Base-by-base conservation (phyloP, 2,329 filamentous ascomycete genomes). In the Fusarium dimerum region DNA sequence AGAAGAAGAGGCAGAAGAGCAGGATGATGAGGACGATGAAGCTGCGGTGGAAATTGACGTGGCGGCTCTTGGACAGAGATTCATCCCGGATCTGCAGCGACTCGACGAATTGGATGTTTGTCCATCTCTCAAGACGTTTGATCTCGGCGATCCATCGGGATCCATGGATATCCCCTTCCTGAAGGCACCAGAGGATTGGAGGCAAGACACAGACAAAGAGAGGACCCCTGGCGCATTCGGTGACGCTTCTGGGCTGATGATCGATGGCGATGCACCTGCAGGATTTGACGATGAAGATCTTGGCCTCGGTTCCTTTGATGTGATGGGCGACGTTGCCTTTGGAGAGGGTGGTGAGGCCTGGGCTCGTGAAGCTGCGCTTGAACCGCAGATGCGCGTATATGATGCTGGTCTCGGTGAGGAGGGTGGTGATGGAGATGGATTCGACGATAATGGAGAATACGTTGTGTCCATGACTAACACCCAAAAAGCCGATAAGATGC, bases 261-360 rank as follows among this genome's bases (percentile, higher is more conserved):
- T 96, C 15, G 92, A 96, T 64, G 92, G 92, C 38, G 91, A 95
- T 55, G 92, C 92, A 61, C 88, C 86, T 15, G 81, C 85, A 50
- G 92, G 89, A 11, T 95, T 96, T 61, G 75, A 77, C 40, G 73
- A 76, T 38, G 89, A 92, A 61, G 91, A 92, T 60, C 82, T 87
- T 57, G 82, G 81, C 38, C 76, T 92, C 38, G 89, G 86, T 41
- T 87, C 82, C 43, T 90, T 90, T 48, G 88, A 90, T 56, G 75
- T 87, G 43, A 82, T 84, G 43, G 76, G 83, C 38, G 88, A 95
- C 57, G 83, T 91, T 50, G 90, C 89, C 12, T 99, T 99, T 68
- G 94, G 94, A 26, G 92, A 97, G 69, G 94, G 94, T 54, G 94
- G 94, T 57, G 94, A 99, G 70, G 90, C 88, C 1, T 99, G 94